Conservation (phyloP, 2,329 filamentous ascomycete genomes). For the Penicillium psychrosexuale region DNA sequence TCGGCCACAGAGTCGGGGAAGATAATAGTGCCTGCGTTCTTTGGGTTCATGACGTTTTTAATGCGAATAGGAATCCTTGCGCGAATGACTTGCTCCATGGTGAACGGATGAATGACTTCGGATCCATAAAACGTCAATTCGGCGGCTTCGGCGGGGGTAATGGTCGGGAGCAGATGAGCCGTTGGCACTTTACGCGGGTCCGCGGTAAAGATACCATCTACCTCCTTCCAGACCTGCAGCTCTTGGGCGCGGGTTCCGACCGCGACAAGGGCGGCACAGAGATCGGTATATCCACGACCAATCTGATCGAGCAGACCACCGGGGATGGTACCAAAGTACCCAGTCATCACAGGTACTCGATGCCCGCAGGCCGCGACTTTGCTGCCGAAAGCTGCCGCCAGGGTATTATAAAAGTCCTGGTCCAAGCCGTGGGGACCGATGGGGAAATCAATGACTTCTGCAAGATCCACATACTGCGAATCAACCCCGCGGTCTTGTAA, state of each 20-base stretch:
- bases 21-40: conserved; percentile 60
- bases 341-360: conserved; percentile 76
- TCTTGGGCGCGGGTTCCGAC: conserved; percentile 85
- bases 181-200: conserved; percentile 90
- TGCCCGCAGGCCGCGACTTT: conserved; percentile 64
- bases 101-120: conserved; percentile 97
- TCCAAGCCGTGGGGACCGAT: conserved; percentile 56
- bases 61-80: conserved; percentile 65
- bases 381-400: conserved; percentile 59
- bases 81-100: conserved; percentile 85
- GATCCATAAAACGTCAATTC: conserved; percentile 93
- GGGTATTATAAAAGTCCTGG: conserved; percentile 65
- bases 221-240: conserved; percentile 98
- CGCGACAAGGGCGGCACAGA: conserved; percentile 87
- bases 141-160: conserved; percentile 91
- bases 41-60: conserved; percentile 68
- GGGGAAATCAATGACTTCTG: conserved; percentile 71
- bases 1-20: conserved; percentile 68
- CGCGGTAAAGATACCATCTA: conserved; percentile 87
- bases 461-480: conserved; percentile 85
- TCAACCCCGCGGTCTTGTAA: conserved; percentile 77
- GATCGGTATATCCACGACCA: conserved; percentile 91
- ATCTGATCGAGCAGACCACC: conserved; percentile 88
- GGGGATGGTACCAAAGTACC: conserved; percentile 91
- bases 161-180: conserved; percentile 79